A percentile compares a stretch with the other conserved stretches of the same genome.
phyloP scores from a whole-genome alignment of 805 yeast species.

The Candida xiaguanensis region DNA sequence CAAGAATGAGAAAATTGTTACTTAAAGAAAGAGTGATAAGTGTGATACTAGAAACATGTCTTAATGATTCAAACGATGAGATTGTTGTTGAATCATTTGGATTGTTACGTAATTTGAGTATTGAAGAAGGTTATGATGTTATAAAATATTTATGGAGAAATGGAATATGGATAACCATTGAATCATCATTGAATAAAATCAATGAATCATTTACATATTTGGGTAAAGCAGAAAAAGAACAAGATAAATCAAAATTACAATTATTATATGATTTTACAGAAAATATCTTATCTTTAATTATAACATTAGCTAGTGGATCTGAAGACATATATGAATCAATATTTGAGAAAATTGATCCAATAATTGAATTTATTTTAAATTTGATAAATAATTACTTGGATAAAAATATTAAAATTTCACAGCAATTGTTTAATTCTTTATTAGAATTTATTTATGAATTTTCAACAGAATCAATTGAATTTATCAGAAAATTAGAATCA shows the following conservation, averaged over 20 bases:
- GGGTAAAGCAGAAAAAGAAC: slow-evolving; percentile 19
- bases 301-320: slow-evolving; percentile 62
- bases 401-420: slow-evolving; percentile 23
- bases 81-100: slow-evolving; percentile 80
- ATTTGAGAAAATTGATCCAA: slow-evolving; percentile 39
- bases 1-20: slow-evolving; percentile 55
- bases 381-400: slow-evolving; percentile 21
- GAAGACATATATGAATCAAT: slow-evolving; percentile 47
- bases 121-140: slow-evolving; percentile 86
- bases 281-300: slow-evolving; percentile 64
- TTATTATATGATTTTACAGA: slow-evolving; percentile 66
- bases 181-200: slow-evolving; percentile 48
- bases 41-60: slow-evolving; percentile 56
- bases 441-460: slow-evolving; percentile 59
- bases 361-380: slow-evolving; percentile 34
- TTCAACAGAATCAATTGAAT: slow-evolving; percentile 54
- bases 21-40: slow-evolving; percentile 71
- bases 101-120: slow-evolving; percentile 68
- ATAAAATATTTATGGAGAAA: slow-evolving; percentile 74
- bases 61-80: slow-evolving; percentile 68
- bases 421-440: slow-evolving; percentile 47
- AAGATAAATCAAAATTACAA: slow-evolving; percentile 42
- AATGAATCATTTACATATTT: slow-evolving; percentile 45
- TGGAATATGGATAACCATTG: slow-evolving; percentile 66
- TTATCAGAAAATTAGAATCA: slow-evolving; percentile 32